Conservation (phyloP, 306 rosid species). For the Macrotyloma uniflorum region DNA sequence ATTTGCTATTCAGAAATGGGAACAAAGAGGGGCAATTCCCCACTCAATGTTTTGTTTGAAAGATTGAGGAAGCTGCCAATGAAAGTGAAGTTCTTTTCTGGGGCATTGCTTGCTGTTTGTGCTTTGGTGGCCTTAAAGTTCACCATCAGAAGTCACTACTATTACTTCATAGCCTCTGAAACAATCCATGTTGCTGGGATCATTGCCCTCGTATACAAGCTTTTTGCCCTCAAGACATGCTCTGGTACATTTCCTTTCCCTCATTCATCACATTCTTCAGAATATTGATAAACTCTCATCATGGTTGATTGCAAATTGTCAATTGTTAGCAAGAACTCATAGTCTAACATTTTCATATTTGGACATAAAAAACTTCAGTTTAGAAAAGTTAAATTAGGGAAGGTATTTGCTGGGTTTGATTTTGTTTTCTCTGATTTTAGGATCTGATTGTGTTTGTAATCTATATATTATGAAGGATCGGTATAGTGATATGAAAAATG, state of each 20-base stretch:
- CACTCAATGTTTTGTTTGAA: constrained; percentile 40
- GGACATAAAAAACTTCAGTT: neutral
- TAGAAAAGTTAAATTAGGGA: neutral
- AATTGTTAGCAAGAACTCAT: neutral
- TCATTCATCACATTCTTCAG: neutral
- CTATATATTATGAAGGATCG: neutral
- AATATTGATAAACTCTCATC: neutral
- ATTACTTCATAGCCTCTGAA: constrained; percentile 61
- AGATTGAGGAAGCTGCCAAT: constrained; percentile 58
- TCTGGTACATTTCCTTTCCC: constrained; percentile 57
- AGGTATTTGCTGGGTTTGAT: neutral
- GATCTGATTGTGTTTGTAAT: neutral
- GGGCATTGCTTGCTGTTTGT: constrained; percentile 43
- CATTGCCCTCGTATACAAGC: constrained; percentile 70
- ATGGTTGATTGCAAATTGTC: neutral
- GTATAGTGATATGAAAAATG: neutral
- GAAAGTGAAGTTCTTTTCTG: constrained; percentile 55
- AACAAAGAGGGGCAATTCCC: constrained; percentile 43
- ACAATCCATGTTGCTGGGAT: constrained; percentile 56
- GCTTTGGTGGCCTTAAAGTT: constrained; percentile 52
- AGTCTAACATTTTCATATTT: neutral
- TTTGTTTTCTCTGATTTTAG: neutral
- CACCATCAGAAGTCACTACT: constrained; percentile 29
- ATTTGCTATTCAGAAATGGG: constrained; percentile 50
- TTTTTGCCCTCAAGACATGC: constrained; percentile 70